phyloP scores from a whole-genome alignment of 768 basidiomycete species.

The Sporobolomyces roseus region DNA sequence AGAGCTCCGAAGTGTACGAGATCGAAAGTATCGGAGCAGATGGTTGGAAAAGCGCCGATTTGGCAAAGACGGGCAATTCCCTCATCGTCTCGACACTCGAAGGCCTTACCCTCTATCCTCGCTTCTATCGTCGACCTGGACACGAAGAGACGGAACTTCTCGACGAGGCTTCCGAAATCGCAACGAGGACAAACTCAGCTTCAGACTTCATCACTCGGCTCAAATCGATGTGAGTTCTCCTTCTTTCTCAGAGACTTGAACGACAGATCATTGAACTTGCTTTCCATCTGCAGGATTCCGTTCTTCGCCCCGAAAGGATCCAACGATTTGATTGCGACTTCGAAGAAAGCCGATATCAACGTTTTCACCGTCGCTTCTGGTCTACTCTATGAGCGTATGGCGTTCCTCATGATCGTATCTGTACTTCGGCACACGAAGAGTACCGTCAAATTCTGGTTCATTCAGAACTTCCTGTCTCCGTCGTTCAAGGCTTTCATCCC shows the following conservation, averaged over 20 bases:
- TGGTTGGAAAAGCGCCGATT: conserved; percentile 75
- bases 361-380: conserved; percentile 99
- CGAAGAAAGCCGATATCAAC: conserved; percentile 74
- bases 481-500: conserved; percentile 61
- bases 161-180: conserved; percentile 49
- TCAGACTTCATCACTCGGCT: conserved; percentile 49
- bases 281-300: conserved; percentile 22
- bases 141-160: conserved; percentile 81
- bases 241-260: neutral
- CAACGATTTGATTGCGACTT: conserved; percentile 40
- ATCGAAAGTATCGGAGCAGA: conserved; percentile 83
- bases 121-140: conserved; percentile 64
- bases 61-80: conserved; percentile 61
- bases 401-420: conserved; percentile 95
- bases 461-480: conserved; percentile 97
- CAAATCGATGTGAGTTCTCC: conserved; percentile 52
- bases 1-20: conserved; percentile 71
- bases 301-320: conserved; percentile 29
- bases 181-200: neutral
- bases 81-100: conserved; percentile 84
- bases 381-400: conserved; percentile 94
- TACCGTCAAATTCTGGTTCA: conserved; percentile 99
- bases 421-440: conserved; percentile 90
- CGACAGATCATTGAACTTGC: too few species aligned
- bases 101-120: conserved; percentile 81